Base-by-base conservation (phyloP, 2,329 filamentous ascomycete genomes). In the Huntiella omanensis region DNA sequence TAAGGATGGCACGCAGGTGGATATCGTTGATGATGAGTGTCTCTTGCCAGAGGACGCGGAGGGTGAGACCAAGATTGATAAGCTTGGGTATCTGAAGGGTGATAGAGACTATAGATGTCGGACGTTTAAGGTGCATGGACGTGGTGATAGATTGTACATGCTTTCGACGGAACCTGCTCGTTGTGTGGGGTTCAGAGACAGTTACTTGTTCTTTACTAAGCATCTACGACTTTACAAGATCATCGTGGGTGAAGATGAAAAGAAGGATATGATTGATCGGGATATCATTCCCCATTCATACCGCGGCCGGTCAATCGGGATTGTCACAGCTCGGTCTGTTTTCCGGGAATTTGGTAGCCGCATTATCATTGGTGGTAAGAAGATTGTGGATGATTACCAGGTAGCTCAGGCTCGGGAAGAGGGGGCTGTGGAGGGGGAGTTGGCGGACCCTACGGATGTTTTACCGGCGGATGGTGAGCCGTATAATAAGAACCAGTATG, bases 401-500 rank as follows among this genome's bases (percentile, higher is more conserved):
- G 83, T 83, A 34, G 65, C 78, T 32, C 79, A 77, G 53, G 80
- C 80, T 32, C 75, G 77, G 42, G 80, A 78, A 42, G 77, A 83
- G 44, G 88, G 87, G 16, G 78, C 78, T 19, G 71, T 84, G 2
- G 88, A 95, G 60, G 91, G 91, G 52, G 85, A 93, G 58, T 60
- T 96, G 17, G 91, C 87, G 13, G 91, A 96, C 57, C 88, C 88
- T 0, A 80, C 86, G 50, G 91, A 98, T 61, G 71, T 70, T 50
- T 45, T 39, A 7, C 71, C 87, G 37, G 73, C 86, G 19, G 71
- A 73, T 6, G 83, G 80, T 35, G 81, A 92, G 58, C 70, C 78
- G n/a, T 98, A 98, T 69, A 95, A 98, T 68, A 86, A 88, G 64
- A 98, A 98, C 58, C 87, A 95, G 60, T 98, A 95, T 58, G 91